These are phyloP conservation scores for Pouteria glomerata DNA, from an alignment of 148 eudicot genomes.

Conservation along the genomic window DNA sequence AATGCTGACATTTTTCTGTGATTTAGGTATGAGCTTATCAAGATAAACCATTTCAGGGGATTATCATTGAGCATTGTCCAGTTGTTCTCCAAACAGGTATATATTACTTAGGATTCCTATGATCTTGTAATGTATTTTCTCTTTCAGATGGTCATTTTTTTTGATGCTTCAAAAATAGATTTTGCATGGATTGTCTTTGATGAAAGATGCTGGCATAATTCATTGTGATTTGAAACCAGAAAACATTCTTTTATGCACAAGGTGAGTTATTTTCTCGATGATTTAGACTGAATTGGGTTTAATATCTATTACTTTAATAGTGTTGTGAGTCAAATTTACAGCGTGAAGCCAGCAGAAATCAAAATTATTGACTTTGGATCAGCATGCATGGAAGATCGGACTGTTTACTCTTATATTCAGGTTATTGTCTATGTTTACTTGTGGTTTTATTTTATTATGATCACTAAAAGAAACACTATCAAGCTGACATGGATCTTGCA, in stretches of 20 bases:
- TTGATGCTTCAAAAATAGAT: constrained; percentile 38
- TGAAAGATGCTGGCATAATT: constrained; percentile 95
- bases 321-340: constrained; percentile 37
- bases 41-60: constrained; percentile 77
- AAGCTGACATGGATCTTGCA: constrained; percentile 1
- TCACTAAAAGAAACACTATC: not conserved
- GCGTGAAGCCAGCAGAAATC: constrained; percentile 80
- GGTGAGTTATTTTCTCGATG: constrained; percentile 40
- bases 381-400: constrained; percentile 92
- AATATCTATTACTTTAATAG: constrained; percentile 4
- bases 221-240: constrained; percentile 98
- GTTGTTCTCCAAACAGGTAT: constrained; percentile 94
- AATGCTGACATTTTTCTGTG: constrained; percentile 2
- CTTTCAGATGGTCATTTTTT: not conserved
- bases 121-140: constrained; percentile 6
- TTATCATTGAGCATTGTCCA: constrained; percentile 89
- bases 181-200: constrained; percentile 78
- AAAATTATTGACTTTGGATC: constrained; percentile 99
- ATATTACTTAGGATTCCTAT: not conserved
- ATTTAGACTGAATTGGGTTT: constrained; percentile 2
- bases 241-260: constrained; percentile 87
- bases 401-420: constrained; percentile 99
- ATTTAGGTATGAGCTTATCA: constrained; percentile 85
- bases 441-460: not conserved
- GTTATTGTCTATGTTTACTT: constrained; percentile 23